Base-by-base conservation (phyloP, 2,329 filamentous ascomycete species). In the Ophiocordyceps unilateralis region DNA sequence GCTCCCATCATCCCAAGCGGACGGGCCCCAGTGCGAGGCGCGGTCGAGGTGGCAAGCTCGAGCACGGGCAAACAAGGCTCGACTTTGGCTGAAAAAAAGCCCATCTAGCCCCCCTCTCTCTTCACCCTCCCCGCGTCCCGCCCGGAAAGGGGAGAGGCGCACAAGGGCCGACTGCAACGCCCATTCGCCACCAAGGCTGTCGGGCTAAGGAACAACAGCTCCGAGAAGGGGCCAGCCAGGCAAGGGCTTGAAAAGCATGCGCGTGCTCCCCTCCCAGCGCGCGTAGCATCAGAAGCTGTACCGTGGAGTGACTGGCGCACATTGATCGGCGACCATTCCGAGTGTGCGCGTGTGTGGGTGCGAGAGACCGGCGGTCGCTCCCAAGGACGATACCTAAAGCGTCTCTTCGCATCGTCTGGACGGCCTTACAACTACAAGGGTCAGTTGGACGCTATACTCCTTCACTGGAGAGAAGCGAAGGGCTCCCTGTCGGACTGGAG, bases 11-110 rank as follows among this genome's bases (percentile, higher is more conserved):
- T 43, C 47, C 50, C 44, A 58, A 55, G 47, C 50, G 53, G 46
- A 53, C 56, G 45, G 55, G 58, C 55, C 53, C 59, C 54, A 53
- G 63, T 38, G 55, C 62, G 30, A 70, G 61, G 53, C 65, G 66
- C 37, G 53, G 57, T 56, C 55, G 58, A 43, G 53, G 57, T 41
- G 53, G 55, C 44, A 65, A 61, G 51, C 53, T 60, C 10, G 75
- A 78, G 55, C 71, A 70, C 47, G 75, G 74, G 14, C 76, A 80
- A 54, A 75, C 68, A 48, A 75, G 65, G 55, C 62, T 80, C 56
- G 70, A 65, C 37, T 80, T 80, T 64, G 69, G 71, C 46, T 75
- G 60, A 72, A 43, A 20, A 17, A 28, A 12, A 12, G 26, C n/a
- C n/a, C n/a, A n/a, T n/a, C n/a, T n/a, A n/a, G n/a, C n/a, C n/a